These are phyloP conservation scores for Trypethelium eluteriae DNA, from an alignment of 495 filamentous ascomycete species.

Conservation along the genomic window DNA sequence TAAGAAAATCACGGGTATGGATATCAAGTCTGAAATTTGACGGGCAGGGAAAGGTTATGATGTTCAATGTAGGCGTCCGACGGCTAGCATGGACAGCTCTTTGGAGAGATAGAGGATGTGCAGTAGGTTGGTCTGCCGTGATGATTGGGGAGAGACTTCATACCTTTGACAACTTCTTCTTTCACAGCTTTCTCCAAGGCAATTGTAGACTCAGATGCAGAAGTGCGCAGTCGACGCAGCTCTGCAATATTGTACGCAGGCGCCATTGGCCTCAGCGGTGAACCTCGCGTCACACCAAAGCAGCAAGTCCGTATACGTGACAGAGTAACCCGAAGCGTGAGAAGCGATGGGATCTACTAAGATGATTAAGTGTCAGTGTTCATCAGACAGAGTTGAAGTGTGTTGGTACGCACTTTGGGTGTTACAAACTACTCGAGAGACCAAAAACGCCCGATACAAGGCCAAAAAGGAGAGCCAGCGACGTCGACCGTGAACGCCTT, in stretches of 20 bases:
- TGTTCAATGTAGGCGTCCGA: too few relatives aligned
- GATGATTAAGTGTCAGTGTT: background rate
- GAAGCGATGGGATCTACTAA: background rate
- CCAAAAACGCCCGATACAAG: conserved; percentile 4
- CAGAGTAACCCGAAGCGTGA: too few relatives aligned
- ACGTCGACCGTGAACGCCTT: conserved; percentile 5
- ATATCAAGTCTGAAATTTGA: background rate
- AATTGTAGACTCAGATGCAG: conserved; percentile 31
- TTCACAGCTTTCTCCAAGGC: conserved; percentile 55
- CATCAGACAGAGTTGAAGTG: background rate
- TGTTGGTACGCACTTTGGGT: background rate
- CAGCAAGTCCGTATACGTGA: too few relatives aligned
- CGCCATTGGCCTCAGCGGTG: conserved; percentile 1
- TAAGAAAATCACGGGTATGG: background rate
- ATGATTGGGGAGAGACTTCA: conserved; percentile 15
- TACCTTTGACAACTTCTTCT: conserved; percentile 62
- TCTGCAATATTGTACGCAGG: conserved; percentile 31
- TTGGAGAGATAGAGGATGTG: background rate
- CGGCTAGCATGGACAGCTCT: background rate
- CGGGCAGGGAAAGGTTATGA: background rate
- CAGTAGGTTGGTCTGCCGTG: background rate
- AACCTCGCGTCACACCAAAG: too few relatives aligned
- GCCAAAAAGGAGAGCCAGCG: background rate
- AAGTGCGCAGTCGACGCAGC: conserved; percentile 31
- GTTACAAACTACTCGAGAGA: conserved; percentile 10